Evolutionary conservation across 169 alveolate species (phyloP).

Genomic region (Plasmodium falciparum): DNA sequence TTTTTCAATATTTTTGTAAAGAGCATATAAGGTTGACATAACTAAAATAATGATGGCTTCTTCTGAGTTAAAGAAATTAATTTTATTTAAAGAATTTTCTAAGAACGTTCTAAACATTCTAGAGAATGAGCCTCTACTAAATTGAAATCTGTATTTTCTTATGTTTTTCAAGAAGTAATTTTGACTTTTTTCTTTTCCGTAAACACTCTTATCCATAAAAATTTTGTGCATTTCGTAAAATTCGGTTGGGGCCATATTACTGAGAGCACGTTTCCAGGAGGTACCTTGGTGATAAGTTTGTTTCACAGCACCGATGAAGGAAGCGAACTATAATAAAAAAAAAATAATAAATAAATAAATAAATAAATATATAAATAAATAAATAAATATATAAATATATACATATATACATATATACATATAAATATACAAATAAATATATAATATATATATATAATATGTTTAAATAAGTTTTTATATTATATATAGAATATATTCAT

Average conservation of each 20-base stretch:
- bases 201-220: slow-evolving; percentile 12
- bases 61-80: slow-evolving; percentile 49
- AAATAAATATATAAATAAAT: background rate
- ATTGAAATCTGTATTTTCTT: slow-evolving; percentile 39
- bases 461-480: background rate
- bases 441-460: background rate
- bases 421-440: background rate
- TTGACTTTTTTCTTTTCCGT: slow-evolving; percentile 17
- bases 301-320: slow-evolving; percentile 66
- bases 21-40: slow-evolving; percentile 54
- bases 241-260: slow-evolving; percentile 58
- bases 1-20: slow-evolving; percentile 57
- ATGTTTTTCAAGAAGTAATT: slow-evolving; percentile 34
- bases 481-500: background rate
- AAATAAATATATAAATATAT: background rate
- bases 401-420: background rate
- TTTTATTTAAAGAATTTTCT: slow-evolving; percentile 34
- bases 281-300: slow-evolving; percentile 22
- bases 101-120: slow-evolving; percentile 50
- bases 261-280: slow-evolving; percentile 62
- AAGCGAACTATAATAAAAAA: slow-evolving; percentile 39
- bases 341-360: background rate
- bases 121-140: slow-evolving; percentile 25
- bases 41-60: slow-evolving; percentile 30
- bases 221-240: slow-evolving; percentile 29